These are phyloP conservation scores for Pichia sp. DNA, from an alignment of 1,139 yeast species.

Conservation along the genomic window DNA sequence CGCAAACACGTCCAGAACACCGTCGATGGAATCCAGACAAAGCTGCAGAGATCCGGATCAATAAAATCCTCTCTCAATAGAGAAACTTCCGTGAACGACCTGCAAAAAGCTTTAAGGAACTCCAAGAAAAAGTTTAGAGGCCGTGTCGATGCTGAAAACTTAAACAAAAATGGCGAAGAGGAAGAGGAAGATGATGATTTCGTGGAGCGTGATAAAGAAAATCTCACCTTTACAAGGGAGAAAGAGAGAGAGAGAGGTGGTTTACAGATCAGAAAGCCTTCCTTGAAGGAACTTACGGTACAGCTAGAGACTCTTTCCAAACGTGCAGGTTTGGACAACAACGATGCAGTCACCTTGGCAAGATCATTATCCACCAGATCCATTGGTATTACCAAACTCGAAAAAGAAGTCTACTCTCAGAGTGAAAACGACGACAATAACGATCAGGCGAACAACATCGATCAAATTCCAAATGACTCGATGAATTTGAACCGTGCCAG, in stretches of 20 bases:
- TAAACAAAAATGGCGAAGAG: no score
- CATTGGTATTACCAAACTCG: constrained; percentile 53
- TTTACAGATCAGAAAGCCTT: constrained; percentile 38
- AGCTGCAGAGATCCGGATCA: constrained; percentile 35
- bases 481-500: constrained; percentile 4
- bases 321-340: constrained; percentile 68
- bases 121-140: background rate
- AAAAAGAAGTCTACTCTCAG: constrained; percentile 34
- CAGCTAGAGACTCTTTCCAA: constrained; percentile 65
- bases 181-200: background rate
- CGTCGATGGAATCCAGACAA: constrained; percentile 66
- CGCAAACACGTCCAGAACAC: constrained; percentile 75
- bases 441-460: background rate
- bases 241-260: constrained; percentile 4
- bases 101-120: background rate
- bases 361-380: constrained; percentile 63
- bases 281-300: constrained; percentile 61
- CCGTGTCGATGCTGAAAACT: no score
- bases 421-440: constrained; percentile 5
- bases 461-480: background rate
- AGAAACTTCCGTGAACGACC: constrained; percentile 17
- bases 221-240: background rate
- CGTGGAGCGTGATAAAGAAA: constrained; percentile 3
- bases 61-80: constrained; percentile 26
- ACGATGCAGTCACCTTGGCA: constrained; percentile 72